phyloP scores from a whole-genome alignment of 2,329 filamentous ascomycete species.

The Colletotrichum orchidophilum region DNA sequence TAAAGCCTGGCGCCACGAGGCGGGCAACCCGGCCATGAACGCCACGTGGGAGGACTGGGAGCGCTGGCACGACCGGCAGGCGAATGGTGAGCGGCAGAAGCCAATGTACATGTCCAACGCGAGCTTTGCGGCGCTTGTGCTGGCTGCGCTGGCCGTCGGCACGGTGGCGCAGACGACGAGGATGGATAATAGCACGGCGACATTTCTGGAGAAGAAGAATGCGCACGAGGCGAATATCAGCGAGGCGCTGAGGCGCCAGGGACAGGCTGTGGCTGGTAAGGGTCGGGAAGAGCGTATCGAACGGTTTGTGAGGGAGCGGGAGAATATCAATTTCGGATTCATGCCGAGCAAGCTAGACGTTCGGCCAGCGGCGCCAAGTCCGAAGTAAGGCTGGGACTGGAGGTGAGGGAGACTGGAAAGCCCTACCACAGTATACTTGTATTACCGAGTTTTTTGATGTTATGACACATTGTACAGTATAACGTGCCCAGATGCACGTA shows the following conservation, averaged over 20 bases:
- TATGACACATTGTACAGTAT: conserved; percentile 25
- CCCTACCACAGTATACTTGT: background rate
- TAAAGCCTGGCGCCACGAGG: conserved; percentile 57
- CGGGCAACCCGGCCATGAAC: conserved; percentile 68
- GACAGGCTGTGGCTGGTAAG: conserved; percentile 61
- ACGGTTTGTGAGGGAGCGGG: conserved; percentile 79
- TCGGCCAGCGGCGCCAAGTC: background rate
- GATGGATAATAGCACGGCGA: conserved; percentile 69
- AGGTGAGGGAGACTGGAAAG: background rate
- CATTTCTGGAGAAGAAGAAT: conserved; percentile 72
- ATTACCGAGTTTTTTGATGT: conserved; percentile 19
- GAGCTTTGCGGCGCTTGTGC: conserved; percentile 78
- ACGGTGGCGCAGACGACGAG: conserved; percentile 77
- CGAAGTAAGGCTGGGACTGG: background rate
- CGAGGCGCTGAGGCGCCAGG: conserved; percentile 64
- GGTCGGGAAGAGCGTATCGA: conserved; percentile 75
- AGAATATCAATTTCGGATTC: conserved; percentile 53
- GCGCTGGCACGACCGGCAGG: conserved; percentile 71
- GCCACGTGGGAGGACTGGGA: conserved; percentile 99
- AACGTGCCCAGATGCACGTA: conserved; percentile 11
- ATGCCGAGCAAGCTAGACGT: conserved; percentile 36
- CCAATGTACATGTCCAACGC: conserved; percentile 80
- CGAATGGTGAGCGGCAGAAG: conserved; percentile 58
- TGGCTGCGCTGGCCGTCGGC: conserved; percentile 71
- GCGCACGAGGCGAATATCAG: conserved; percentile 74